A percentile compares a stretch with the other conserved stretches of the same genome.
These are phyloP conservation scores for Boletus hoseneyae DNA, from an alignment of 1,284 basidiomycete genomes.

Conservation along the genomic window DNA sequence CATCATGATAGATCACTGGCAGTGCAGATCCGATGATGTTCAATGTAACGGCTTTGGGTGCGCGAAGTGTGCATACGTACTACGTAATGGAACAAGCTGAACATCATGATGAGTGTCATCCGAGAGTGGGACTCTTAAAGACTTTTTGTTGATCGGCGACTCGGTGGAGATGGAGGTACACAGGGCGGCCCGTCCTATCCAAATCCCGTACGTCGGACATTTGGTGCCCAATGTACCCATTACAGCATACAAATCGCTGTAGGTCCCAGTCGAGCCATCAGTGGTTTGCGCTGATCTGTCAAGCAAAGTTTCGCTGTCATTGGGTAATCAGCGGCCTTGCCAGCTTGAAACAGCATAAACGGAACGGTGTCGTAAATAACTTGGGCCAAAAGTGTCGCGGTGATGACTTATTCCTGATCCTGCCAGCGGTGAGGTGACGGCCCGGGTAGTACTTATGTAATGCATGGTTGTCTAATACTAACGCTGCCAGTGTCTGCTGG, in stretches of 20 bases:
- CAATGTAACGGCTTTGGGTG: not conserved
- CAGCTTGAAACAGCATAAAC: too few species aligned
- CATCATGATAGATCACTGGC: not conserved
- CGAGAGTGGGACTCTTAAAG: too few species aligned
- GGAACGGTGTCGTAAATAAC: too few species aligned
- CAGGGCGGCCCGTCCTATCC: conserved; percentile 5
- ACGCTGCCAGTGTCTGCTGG: too few species aligned
- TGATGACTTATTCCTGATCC: too few species aligned
- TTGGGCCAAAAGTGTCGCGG: too few species aligned
- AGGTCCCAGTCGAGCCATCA: conserved; percentile 37
- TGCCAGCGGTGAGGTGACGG: too few species aligned
- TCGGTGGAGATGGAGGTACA: too few species aligned
- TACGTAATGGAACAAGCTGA: not conserved
- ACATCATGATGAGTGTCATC: too few species aligned
- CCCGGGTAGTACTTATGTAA: too few species aligned
- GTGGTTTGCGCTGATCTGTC: conserved; percentile 35
- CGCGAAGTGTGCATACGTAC: not conserved
- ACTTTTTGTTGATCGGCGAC: too few species aligned
- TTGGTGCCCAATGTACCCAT: conserved; percentile 35
- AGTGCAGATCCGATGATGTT: not conserved
- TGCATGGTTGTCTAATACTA: too few species aligned
- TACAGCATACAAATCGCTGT: conserved; percentile 36
- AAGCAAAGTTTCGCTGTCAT: conserved; percentile 28
- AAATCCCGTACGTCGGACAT: conserved; percentile 34
- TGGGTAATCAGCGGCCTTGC: conserved; percentile 19